Conservation (phyloP, 139 green algal genomes). For the Limnomonas spitsbergensis region DNA sequence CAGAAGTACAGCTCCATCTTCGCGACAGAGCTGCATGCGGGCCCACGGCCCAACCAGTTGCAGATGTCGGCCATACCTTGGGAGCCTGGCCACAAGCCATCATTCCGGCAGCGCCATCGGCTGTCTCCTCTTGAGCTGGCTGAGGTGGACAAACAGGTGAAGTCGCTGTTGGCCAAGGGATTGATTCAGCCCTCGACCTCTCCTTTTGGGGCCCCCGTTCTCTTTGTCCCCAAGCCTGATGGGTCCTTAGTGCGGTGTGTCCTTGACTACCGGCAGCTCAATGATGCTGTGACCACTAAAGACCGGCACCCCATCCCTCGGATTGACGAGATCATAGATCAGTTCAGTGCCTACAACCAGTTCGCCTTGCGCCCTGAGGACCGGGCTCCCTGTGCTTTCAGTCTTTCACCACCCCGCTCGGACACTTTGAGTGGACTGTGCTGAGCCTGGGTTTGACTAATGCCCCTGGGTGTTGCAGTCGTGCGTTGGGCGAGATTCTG, state of each 20-base stretch:
- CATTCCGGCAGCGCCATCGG: too few species aligned
- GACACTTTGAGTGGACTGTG: constrained; percentile 41
- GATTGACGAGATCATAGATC: constrained; percentile 47
- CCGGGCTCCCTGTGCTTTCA: constrained; percentile 28
- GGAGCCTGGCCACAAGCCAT: too few species aligned
- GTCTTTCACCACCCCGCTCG: constrained; percentile 34
- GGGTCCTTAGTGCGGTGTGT: constrained; percentile 43
- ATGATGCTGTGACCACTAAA: constrained; percentile 22
- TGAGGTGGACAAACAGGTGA: constrained; percentile 47
- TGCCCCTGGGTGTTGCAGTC: constrained; percentile 49
- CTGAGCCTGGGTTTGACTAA: constrained; percentile 52
- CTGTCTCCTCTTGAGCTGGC: constrained; percentile 39
- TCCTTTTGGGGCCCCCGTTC: constrained; percentile 36
- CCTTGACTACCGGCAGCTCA: constrained; percentile 36
- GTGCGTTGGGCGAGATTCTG: constrained; percentile 44
- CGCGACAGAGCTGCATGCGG: too few species aligned
- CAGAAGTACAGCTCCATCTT: too few species aligned
- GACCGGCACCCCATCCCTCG: constrained; percentile 30
- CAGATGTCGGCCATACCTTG: too few species aligned
- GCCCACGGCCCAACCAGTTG: too few species aligned
- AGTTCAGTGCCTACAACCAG: constrained; percentile 39
- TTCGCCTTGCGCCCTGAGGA: constrained; percentile 29
- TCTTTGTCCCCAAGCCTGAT: constrained; percentile 32
- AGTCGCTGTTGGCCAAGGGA: constrained; percentile 42
- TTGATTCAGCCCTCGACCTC: constrained; percentile 51